Percentiles rank a stretch among this genome's conserved stretches.
These are phyloP conservation scores for Podospora pseudocomata DNA, from an alignment of 495 filamentous ascomycete species.

Conservation along the genomic window DNA sequence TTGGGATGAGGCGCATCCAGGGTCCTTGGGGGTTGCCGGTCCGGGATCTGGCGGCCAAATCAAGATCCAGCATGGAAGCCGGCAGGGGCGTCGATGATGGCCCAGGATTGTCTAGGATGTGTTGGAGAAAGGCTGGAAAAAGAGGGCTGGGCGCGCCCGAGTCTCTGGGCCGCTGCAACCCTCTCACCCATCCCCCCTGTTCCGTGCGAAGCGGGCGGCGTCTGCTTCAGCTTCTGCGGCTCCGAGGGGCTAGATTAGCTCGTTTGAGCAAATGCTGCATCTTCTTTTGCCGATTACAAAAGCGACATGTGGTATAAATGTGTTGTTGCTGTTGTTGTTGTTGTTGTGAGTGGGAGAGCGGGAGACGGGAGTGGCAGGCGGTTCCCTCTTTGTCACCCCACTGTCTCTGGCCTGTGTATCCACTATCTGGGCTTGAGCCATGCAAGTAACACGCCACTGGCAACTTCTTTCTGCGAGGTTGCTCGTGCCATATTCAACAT, in stretches of 20 bases:
- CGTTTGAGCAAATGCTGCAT: background rate
- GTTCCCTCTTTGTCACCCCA: constrained; percentile 1
- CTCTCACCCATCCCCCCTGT: background rate
- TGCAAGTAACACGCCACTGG: constrained; percentile 14
- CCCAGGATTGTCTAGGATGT: constrained; percentile 1
- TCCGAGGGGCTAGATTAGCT: background rate
- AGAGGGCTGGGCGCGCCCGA: constrained; percentile 5
- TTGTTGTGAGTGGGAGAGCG: background rate
- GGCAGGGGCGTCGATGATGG: constrained; percentile 19
- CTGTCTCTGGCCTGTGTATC: constrained; percentile 6
- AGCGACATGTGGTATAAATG: background rate
- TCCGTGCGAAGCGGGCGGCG: background rate
- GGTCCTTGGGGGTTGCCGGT: constrained; percentile 9
- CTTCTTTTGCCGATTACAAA: background rate
- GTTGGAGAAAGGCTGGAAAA: background rate
- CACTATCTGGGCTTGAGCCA: constrained; percentile 3
- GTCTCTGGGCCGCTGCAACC: constrained; percentile 11
- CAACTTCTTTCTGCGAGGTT: background rate
- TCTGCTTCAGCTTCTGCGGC: background rate
- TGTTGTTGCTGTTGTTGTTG: background rate
- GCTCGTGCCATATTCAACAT: background rate
- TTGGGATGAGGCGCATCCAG: constrained; percentile 2
- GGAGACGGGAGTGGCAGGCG: background rate
- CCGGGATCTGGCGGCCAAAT: constrained; percentile 26
- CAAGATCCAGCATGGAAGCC: constrained; percentile 25